A percentile compares a stretch with the other conserved stretches of the same genome.
These are phyloP conservation scores for Musa beccarii DNA, from an alignment of 176 grass and related monocot species.

Conservation along the genomic window DNA sequence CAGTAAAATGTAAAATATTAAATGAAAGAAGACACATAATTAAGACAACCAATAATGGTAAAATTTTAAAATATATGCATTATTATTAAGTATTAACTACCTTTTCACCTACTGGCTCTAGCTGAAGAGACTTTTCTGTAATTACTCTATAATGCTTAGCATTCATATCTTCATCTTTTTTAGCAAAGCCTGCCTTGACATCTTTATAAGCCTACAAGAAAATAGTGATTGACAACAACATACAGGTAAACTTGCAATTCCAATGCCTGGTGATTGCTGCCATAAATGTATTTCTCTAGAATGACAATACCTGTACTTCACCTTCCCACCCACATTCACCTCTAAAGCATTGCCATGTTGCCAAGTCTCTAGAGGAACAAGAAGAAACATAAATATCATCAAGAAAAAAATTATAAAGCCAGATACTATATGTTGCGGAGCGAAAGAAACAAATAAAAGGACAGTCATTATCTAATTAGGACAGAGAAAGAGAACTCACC, in stretches of 20 bases:
- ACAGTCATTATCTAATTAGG: background rate
- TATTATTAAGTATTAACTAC: conserved; percentile 11
- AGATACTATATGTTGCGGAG: background rate
- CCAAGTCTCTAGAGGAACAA: conserved; percentile 33
- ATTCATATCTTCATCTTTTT: background rate
- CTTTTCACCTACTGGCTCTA: conserved; percentile 61
- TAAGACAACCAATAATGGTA: background rate
- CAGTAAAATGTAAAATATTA: background rate
- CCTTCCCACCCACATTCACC: conserved; percentile 67
- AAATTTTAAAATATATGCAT: background rate
- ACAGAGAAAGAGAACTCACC: conserved; percentile 35
- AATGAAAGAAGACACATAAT: background rate
- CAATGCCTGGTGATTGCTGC: background rate
- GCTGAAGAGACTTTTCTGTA: conserved; percentile 38
- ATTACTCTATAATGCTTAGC: conserved; percentile 46
- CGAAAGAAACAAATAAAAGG: background rate
- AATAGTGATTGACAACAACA: conserved; percentile 13
- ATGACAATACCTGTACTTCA: conserved; percentile 26
- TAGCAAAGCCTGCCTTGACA: background rate
- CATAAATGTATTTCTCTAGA: conserved; percentile 2
- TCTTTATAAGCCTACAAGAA: conserved; percentile 27
- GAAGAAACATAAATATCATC: conserved; percentile 5
- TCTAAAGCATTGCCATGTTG: conserved; percentile 64
- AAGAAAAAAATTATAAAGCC: conserved; percentile 1
- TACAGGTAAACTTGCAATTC: conserved; percentile 18